These are phyloP conservation scores for Saccharomycopsis javanensis DNA, from an alignment of 805 yeast genomes.

Conservation along the genomic window DNA sequence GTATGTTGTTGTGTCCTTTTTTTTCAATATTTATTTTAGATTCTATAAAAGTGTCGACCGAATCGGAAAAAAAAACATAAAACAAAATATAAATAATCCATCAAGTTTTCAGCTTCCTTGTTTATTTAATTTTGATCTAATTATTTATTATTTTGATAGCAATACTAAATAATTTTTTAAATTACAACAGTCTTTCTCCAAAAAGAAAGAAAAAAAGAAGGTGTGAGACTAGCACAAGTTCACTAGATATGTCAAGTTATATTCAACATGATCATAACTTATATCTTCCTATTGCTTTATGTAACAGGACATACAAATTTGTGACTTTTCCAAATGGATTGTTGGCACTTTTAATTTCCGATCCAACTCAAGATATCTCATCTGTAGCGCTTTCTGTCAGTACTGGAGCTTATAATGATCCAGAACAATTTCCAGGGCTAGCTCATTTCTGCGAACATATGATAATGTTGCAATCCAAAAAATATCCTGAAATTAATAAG, in stretches of 20 bases:
- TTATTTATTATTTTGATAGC: too few species aligned
- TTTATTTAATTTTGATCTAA: too few species aligned
- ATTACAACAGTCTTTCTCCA: too few species aligned
- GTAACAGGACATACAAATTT: conserved; percentile 26
- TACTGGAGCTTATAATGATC: conserved; percentile 76
- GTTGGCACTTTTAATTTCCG: conserved; percentile 59
- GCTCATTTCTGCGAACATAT: conserved; percentile 89
- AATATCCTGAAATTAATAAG: conserved; percentile 38
- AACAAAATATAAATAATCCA: too few species aligned
- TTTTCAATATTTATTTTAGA: too few species aligned
- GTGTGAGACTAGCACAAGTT: too few species aligned
- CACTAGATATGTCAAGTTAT: neutral
- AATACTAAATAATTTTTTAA: too few species aligned
- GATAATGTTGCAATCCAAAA: conserved; percentile 46
- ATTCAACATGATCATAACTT: neutral
- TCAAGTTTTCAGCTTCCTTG: too few species aligned
- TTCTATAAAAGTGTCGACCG: too few species aligned
- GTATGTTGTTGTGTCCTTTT: too few species aligned
- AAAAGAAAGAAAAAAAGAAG: too few species aligned
- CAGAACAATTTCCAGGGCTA: conserved; percentile 58
- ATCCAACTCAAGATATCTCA: conserved; percentile 53
- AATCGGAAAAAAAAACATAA: too few species aligned
- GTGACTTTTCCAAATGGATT: conserved; percentile 61
- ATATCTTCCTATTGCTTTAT: conserved; percentile 6
- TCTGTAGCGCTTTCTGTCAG: conserved; percentile 69